These are phyloP conservation scores for Colletotrichum eleusines DNA, from an alignment of 2,329 filamentous ascomycete genomes.

Conservation along the genomic window DNA sequence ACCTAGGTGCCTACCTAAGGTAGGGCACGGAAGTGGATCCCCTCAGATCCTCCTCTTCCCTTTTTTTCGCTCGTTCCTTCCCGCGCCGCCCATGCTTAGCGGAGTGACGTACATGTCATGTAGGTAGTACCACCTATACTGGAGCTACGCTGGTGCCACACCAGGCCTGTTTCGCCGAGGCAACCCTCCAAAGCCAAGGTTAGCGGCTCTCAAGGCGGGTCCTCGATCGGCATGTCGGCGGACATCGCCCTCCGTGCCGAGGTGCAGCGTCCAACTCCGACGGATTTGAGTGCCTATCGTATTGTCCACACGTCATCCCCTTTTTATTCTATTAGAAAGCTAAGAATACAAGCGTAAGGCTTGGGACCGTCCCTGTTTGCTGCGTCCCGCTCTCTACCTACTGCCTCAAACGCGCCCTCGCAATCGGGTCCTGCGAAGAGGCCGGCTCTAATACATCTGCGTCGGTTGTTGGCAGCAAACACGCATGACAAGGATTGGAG, in stretches of 20 bases:
- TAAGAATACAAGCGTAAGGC: not conserved
- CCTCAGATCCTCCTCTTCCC: not conserved
- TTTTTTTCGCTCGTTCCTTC: not conserved
- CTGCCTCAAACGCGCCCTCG: constrained; percentile 23
- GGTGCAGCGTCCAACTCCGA: constrained; percentile 35
- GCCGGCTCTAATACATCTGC: not conserved
- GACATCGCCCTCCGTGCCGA: constrained; percentile 34
- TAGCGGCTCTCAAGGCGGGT: constrained; percentile 15
- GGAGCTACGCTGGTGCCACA: constrained; percentile 16
- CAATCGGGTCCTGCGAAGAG: constrained; percentile 17
- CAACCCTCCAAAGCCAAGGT: constrained; percentile 30
- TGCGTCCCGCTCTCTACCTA: too few relatives aligned
- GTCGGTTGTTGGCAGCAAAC: constrained; percentile 1
- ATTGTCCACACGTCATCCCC: not conserved
- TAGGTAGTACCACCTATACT: too few relatives aligned
- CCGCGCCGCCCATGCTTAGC: too few relatives aligned
- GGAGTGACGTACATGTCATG: not conserved
- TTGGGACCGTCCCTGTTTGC: constrained; percentile 19
- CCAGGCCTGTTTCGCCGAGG: constrained; percentile 17
- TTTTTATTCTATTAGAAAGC: constrained; percentile 30
- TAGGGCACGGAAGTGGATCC: not conserved
- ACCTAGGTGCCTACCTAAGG: too few relatives aligned
- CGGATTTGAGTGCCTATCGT: constrained; percentile 35
- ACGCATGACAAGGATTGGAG: not conserved
- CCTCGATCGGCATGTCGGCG: constrained; percentile 29